Evolutionary conservation across 1,139 yeast genomes (phyloP).

Genomic region (Candida tunisiensis): DNA sequence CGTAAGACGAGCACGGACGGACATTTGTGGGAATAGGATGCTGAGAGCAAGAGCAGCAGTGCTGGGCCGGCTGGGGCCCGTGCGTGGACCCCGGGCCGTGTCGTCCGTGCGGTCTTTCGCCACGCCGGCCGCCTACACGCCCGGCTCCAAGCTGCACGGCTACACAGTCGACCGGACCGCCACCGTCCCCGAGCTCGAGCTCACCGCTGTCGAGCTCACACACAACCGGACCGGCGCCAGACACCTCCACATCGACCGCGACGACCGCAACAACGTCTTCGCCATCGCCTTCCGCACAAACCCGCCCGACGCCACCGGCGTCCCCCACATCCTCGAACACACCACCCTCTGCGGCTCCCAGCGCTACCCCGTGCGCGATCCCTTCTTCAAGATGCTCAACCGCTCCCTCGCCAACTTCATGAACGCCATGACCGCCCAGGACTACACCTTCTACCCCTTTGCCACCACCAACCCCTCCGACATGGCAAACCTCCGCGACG

Average conservation of each 20-base stretch:
- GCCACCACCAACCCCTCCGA: constrained; percentile 83
- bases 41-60: neutral
- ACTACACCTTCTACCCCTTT: constrained; percentile 89
- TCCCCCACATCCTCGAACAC: constrained; percentile 91
- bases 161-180: constrained; percentile 44
- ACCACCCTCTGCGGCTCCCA: constrained; percentile 88
- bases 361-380: constrained; percentile 88
- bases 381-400: constrained; percentile 93
- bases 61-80: neutral
- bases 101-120: too few species aligned
- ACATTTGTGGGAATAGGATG: neutral
- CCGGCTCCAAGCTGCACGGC: too few species aligned
- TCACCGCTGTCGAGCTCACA: constrained; percentile 57
- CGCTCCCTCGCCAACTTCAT: constrained; percentile 78
- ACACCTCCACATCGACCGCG: constrained; percentile 78
- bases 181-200: constrained; percentile 65
- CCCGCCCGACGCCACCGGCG: constrained; percentile 87
- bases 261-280: constrained; percentile 64
- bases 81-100: too few species aligned
- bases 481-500: constrained; percentile 69
- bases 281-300: constrained; percentile 84
- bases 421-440: constrained; percentile 99
- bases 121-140: too few species aligned
- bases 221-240: constrained; percentile 59
- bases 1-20: neutral